Evolutionary conservation across 768 basidiomycete species (phyloP).

Genomic region (Rhodotorula graminis): DNA sequence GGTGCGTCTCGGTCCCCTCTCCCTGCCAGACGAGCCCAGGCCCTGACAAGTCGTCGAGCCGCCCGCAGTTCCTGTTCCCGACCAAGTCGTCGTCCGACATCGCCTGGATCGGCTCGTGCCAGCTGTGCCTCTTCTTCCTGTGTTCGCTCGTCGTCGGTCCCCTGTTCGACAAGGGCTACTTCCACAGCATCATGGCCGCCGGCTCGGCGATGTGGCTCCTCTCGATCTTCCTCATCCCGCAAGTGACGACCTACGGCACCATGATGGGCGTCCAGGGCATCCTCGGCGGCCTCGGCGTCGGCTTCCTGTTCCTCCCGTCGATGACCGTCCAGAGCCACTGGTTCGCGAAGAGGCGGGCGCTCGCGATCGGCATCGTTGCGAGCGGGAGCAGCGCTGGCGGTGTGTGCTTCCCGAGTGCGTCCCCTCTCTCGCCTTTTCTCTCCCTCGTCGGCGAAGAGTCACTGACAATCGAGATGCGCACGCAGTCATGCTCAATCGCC

Average conservation of each 20-base stretch:
- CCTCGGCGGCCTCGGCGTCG: constrained; percentile 52
- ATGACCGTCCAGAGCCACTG: constrained; percentile 49
- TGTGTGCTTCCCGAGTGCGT: constrained; percentile 53
- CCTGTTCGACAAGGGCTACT: constrained; percentile 41
- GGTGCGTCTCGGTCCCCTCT: background rate
- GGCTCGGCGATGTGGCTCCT: constrained; percentile 52
- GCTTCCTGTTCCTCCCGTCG: constrained; percentile 56
- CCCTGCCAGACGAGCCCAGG: background rate
- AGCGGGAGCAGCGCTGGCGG: constrained; percentile 64
- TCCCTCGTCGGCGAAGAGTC: no score
- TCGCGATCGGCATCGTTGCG: constrained; percentile 65
- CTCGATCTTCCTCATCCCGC: constrained; percentile 32
- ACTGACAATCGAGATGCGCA: no score
- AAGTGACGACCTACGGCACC: constrained; percentile 42
- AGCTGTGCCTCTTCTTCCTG: constrained; percentile 44
- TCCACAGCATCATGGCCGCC: constrained; percentile 10
- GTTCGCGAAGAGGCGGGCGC: constrained; percentile 62
- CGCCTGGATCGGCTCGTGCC: constrained; percentile 44
- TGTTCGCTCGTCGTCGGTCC: constrained; percentile 42
- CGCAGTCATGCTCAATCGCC: constrained; percentile 57
- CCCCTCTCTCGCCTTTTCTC: background rate
- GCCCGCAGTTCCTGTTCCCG: constrained; percentile 36
- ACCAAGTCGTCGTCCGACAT: constrained; percentile 40
- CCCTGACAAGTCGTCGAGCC: no score
- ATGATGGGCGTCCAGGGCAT: constrained; percentile 57